phyloP scores from a whole-genome alignment of 345 rosid species.

The Citrus glauca region DNA sequence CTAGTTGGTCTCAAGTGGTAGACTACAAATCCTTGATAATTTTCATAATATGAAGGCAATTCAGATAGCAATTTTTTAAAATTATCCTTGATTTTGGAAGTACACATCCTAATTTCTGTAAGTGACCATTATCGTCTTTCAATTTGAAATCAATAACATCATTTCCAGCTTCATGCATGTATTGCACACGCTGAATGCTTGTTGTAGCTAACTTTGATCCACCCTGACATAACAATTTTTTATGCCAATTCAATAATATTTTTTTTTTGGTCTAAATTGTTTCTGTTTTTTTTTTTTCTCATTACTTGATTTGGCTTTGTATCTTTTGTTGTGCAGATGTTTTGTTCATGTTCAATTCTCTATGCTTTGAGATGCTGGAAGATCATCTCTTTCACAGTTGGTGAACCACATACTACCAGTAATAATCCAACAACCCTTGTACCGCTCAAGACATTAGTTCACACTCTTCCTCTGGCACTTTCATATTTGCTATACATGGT shows the following conservation, averaged over 20 bases:
- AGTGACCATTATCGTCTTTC: not conserved
- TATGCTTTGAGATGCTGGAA: slow-evolving; percentile 47
- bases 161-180: not conserved
- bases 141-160: not conserved
- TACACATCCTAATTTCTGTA: not conserved
- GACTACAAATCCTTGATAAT: not conserved
- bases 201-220: not conserved
- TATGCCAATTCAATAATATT: not conserved
- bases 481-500: slow-evolving; percentile 65
- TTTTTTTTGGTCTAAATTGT: not conserved
- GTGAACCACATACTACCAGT: slow-evolving; percentile 25
- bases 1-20: not conserved
- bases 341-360: slow-evolving; percentile 45
- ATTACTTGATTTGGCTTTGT: slow-evolving; percentile 8
- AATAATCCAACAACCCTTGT: slow-evolving; percentile 31
- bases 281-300: not conserved
- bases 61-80: not conserved
- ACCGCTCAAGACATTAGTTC: slow-evolving; percentile 38
- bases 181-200: not conserved
- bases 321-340: slow-evolving; percentile 28
- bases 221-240: not conserved
- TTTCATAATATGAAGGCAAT: not conserved
- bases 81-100: not conserved
- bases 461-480: slow-evolving; percentile 45
- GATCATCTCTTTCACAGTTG: slow-evolving; percentile 40